These are phyloP conservation scores for Candida cerambycidarum DNA, from an alignment of 805 yeast genomes.

Conservation along the genomic window DNA sequence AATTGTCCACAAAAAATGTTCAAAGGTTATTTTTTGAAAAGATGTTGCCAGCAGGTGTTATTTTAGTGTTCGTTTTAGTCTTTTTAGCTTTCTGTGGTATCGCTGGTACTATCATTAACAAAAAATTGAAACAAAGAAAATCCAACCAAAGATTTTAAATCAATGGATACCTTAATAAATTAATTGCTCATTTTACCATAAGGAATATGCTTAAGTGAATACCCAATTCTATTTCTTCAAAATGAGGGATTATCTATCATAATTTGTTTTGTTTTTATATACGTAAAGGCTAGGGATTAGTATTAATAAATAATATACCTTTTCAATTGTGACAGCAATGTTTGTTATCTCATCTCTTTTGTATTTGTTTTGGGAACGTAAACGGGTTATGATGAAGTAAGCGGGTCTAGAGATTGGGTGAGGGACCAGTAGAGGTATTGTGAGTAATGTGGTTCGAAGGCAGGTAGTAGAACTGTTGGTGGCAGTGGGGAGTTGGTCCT, in stretches of 20 bases:
- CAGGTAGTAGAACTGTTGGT: too few species aligned
- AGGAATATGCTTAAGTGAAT: constrained; percentile 16
- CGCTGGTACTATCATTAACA: constrained; percentile 35
- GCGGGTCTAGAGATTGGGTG: too few species aligned
- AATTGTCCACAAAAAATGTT: background rate
- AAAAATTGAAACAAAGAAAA: constrained; percentile 44
- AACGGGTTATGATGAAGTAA: too few species aligned
- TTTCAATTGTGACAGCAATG: background rate
- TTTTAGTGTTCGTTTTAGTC: constrained; percentile 60
- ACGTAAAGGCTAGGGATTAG: constrained; percentile 8
- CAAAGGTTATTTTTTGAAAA: constrained; percentile 13
- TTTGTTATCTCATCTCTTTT: background rate
- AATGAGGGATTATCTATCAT: background rate
- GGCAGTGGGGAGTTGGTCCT: too few species aligned
- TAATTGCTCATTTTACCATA: constrained; percentile 1
- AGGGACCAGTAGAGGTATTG: too few species aligned
- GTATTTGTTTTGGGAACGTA: too few species aligned
- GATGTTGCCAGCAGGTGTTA: constrained; percentile 76
- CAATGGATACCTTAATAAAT: background rate
- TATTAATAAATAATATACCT: constrained; percentile 9
- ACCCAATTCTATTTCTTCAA: constrained; percentile 7
- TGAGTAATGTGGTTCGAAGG: too few species aligned
- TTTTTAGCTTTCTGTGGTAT: constrained; percentile 47
- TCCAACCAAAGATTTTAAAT: constrained; percentile 40
- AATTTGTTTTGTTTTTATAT: constrained; percentile 2